Conservation (phyloP, 345 rosid genomes). For the Citrus glauca region DNA sequence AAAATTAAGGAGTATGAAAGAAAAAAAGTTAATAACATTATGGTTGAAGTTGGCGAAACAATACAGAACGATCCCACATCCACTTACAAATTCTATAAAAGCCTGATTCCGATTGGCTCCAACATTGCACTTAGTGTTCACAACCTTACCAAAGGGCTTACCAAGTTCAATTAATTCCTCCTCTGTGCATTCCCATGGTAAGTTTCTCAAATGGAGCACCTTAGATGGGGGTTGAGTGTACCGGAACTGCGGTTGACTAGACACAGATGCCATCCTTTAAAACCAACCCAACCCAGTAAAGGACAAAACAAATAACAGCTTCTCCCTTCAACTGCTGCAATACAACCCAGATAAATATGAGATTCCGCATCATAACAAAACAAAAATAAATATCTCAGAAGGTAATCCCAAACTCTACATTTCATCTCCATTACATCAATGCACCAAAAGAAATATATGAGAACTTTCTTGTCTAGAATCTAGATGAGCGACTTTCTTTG, state of each 20-base stretch:
- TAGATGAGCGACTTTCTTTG: not conserved
- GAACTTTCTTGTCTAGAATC: not conserved
- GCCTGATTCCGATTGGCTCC: slow-evolving; percentile 99
- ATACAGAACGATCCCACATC: not conserved
- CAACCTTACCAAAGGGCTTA: slow-evolving; percentile 94
- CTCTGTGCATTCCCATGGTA: slow-evolving; percentile 99
- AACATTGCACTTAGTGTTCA: slow-evolving; percentile 96
- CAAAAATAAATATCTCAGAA: not conserved
- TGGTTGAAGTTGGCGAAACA: not conserved
- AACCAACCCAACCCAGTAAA: slow-evolving; percentile 13
- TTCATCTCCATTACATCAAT: not conserved
- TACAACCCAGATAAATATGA: not conserved
- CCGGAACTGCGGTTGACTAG: slow-evolving; percentile 96
- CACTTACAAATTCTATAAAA: slow-evolving; percentile 94
- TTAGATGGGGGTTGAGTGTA: slow-evolving; percentile 98
- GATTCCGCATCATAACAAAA: not conserved
- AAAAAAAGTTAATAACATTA: not conserved
- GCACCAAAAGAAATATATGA: not conserved
- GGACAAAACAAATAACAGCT: not conserved
- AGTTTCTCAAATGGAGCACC: slow-evolving; percentile 95
- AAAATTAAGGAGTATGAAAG: not conserved
- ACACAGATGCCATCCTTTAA: slow-evolving; percentile 79
- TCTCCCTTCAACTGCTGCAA: slow-evolving; percentile 8
- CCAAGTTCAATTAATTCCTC: slow-evolving; percentile 93
- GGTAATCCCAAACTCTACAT: not conserved